Base-by-base conservation (phyloP, 2,329 filamentous ascomycete genomes). In the Penicillium sp. region DNA sequence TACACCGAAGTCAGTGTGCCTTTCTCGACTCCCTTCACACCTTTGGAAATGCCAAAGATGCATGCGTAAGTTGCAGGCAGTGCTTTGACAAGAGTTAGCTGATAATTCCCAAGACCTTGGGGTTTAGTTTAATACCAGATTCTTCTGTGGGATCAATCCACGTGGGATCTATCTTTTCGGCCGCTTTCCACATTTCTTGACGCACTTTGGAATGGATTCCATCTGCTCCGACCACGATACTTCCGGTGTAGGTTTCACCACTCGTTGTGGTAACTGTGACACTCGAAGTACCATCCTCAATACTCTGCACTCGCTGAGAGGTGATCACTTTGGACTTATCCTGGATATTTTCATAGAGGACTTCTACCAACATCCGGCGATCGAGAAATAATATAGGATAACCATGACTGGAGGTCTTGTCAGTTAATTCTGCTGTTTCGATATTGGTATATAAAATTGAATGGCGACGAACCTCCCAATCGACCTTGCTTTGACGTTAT, bases 161-260 rank as follows among this genome's bases (percentile, higher is more conserved):
- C 3, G 52, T 57, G 35, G 62, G 57, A 52, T 65, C 57, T 3
- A 52, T 21, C 45, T 49, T 56, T n/a, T 51, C n/a, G 17, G 65
- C 65, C 13, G 46, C 46, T 12, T 62, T 56, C 60, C 61, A 66
- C 69, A 79, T 75, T 33, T 73, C 66, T 8, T 64, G 54, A 5
- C 77, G 69, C 2, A 74, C 70, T 21, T 64, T 69, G 54, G 74
- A 77, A 61, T 78, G 74, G 6, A 74, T 72, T 15, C 78, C 78
- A 41, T 80, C 78, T 8, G 74, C 74, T 15, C 77, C 78, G 13
- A 80, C 63, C 15, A 77, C 59, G 8, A 80, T 62, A 54, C 72
- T 64, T 0, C 74, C 77, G 0, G 38, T 52, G 25, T 59, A 63
- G 1, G 13, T 43, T 21, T 45, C 51, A 2, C 66, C 66, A 40